A percentile compares a stretch with the other conserved stretches of the same genome.
These are phyloP conservation scores for Phytophthora uliginosa DNA, from an alignment of 352 stramenopile species.

Conservation along the genomic window DNA sequence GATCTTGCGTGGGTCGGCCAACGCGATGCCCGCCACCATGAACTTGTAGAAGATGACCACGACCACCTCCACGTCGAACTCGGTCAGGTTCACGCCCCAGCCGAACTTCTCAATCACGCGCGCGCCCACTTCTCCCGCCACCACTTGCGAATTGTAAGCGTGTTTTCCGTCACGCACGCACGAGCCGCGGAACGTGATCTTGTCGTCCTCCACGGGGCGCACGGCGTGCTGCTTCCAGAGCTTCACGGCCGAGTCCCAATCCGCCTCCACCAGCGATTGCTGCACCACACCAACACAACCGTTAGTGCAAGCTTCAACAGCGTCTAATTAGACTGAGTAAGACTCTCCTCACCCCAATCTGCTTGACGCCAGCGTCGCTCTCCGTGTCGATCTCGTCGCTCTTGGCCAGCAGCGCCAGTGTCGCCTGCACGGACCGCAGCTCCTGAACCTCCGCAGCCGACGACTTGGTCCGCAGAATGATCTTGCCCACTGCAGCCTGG, in stretches of 20 bases:
- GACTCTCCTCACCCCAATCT: constrained; percentile 68
- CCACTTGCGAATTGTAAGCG: constrained; percentile 72
- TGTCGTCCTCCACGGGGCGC: constrained; percentile 23
- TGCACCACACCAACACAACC: constrained; percentile 25
- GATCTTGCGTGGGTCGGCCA: constrained; percentile 64
- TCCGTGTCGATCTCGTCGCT: constrained; percentile 70
- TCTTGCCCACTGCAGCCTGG: constrained; percentile 72
- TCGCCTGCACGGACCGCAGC: constrained; percentile 68
- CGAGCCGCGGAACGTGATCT: constrained; percentile 75
- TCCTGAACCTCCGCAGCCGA: constrained; percentile 55
- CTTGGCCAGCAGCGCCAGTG: constrained; percentile 67
- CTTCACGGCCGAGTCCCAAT: constrained; percentile 65
- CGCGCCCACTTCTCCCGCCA: constrained; percentile 72
- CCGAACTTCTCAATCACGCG: constrained; percentile 64
- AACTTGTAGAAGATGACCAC: constrained; percentile 80
- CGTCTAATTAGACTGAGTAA: background rate
- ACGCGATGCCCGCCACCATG: constrained; percentile 72
- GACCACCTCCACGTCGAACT: constrained; percentile 82
- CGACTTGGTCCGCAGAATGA: constrained; percentile 72
- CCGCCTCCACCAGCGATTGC: constrained; percentile 53
- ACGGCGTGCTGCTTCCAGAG: constrained; percentile 67
- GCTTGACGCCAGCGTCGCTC: constrained; percentile 49
- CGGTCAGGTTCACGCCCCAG: constrained; percentile 71
- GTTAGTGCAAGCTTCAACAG: constrained; percentile 1
- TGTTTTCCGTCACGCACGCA: constrained; percentile 85